Conservation (phyloP, 2,329 filamentous ascomycete species). For the Plenodomus lindquistii region DNA sequence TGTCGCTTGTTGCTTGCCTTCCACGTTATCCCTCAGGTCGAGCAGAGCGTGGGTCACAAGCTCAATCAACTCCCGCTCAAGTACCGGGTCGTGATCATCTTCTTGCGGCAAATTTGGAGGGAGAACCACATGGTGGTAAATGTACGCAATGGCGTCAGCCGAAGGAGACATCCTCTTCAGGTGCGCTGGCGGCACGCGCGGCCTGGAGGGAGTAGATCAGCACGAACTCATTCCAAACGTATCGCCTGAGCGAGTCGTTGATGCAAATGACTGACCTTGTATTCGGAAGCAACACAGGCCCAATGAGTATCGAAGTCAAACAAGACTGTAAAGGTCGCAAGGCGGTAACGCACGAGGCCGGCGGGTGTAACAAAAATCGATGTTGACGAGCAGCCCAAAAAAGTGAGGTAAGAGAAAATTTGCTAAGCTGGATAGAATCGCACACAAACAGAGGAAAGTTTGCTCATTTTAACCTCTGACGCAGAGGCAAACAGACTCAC, state of each 20-base stretch:
- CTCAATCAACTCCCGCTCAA: slow-evolving; percentile 20
- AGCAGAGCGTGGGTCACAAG: slow-evolving; percentile 13
- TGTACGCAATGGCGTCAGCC: slow-evolving; percentile 8
- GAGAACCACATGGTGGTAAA: slow-evolving; percentile 52
- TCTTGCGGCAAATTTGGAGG: slow-evolving; percentile 53
- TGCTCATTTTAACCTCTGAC: neutral
- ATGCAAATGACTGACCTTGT: too few species aligned
- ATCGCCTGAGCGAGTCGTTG: too few species aligned
- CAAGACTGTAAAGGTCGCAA: neutral
- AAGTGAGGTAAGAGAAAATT: neutral
- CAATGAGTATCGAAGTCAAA: too few species aligned
- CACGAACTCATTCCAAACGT: neutral
- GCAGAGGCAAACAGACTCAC: slow-evolving; percentile 5
- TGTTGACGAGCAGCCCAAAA: neutral
- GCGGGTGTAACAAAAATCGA: neutral
- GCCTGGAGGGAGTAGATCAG: neutral
- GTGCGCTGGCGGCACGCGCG: too few species aligned
- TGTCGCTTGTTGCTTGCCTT: slow-evolving; percentile 1
- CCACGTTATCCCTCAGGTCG: slow-evolving; percentile 6
- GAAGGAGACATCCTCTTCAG: slow-evolving; percentile 8
- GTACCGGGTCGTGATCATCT: slow-evolving; percentile 23
- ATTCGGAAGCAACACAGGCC: neutral
- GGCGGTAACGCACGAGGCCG: neutral
- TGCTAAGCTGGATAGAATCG: neutral
- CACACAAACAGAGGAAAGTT: neutral